Evolutionary conservation across 192 early-diverging fungal genomes (phyloP).

Genomic region (Geranomyces michiganensis): DNA sequence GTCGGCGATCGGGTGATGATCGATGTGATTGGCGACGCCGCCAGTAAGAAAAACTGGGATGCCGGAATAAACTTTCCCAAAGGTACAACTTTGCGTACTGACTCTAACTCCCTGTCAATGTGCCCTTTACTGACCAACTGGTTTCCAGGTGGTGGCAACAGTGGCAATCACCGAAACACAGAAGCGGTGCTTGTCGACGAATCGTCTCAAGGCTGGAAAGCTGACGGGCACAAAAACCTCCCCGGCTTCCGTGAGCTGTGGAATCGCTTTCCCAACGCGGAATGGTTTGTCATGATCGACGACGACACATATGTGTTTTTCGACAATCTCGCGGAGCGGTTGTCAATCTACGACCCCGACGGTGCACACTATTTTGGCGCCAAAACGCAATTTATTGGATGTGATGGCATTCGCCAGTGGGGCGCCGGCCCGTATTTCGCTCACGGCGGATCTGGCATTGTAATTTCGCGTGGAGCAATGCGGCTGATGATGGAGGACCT

Average conservation of each 20-base stretch:
- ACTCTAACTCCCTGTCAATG: background rate
- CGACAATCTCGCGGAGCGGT: slow-evolving; percentile 47
- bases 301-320: slow-evolving; percentile 64
- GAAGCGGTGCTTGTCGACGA: slow-evolving; percentile 44
- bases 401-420: slow-evolving; percentile 53
- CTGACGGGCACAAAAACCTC: slow-evolving; percentile 61
- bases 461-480: slow-evolving; percentile 54
- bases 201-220: slow-evolving; percentile 51
- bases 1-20: slow-evolving; percentile 49
- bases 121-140: background rate
- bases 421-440: slow-evolving; percentile 54
- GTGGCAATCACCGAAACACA: background rate
- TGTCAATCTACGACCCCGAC: slow-evolving; percentile 41
- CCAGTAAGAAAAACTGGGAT: background rate
- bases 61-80: background rate
- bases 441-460: slow-evolving; percentile 63
- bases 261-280: slow-evolving; percentile 54
- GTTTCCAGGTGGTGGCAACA: background rate
- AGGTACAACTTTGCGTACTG: background rate
- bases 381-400: slow-evolving; percentile 48
- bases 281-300: slow-evolving; percentile 68
- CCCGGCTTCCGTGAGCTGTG: slow-evolving; percentile 54
- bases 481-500: slow-evolving; percentile 38
- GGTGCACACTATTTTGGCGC: slow-evolving; percentile 49
- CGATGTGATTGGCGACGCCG: slow-evolving; percentile 44